phyloP scores from a whole-genome alignment of 2,329 filamentous ascomycete species.

The Ophiocordyceps unilateralis region DNA sequence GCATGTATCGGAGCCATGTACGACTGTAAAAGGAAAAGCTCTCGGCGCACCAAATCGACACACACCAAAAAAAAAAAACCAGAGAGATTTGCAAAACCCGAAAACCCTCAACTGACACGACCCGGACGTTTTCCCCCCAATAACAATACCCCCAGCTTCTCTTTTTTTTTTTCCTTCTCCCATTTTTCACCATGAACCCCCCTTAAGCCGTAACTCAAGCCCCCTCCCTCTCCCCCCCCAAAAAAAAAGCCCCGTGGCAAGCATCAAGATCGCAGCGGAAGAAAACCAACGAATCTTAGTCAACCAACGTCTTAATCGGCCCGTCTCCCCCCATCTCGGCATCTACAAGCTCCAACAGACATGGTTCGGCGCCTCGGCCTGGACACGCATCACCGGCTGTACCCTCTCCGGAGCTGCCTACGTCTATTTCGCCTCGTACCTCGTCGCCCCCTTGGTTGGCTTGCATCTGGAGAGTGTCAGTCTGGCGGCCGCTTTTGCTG shows the following conservation, averaged over 20 bases:
- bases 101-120: too few species aligned
- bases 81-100: too few species aligned
- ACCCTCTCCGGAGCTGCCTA: constrained; percentile 59
- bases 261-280: constrained; percentile 34
- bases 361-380: constrained; percentile 54
- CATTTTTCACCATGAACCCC: too few species aligned
- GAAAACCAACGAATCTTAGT: constrained; percentile 52
- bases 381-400: constrained; percentile 74
- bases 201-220: too few species aligned
- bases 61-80: too few species aligned
- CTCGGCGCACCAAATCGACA: too few species aligned
- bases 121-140: too few species aligned
- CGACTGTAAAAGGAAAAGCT: too few species aligned
- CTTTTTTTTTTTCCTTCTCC: too few species aligned
- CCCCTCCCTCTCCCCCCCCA: too few species aligned
- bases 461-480: constrained; percentile 42
- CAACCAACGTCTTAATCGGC: constrained; percentile 64
- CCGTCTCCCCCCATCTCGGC: constrained; percentile 66
- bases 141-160: too few species aligned
- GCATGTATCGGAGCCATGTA: too few species aligned
- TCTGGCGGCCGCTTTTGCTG: constrained; percentile 41
- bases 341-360: constrained; percentile 83
- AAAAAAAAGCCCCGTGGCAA: constrained; percentile 37
- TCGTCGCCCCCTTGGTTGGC: constrained; percentile 57
- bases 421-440: constrained; percentile 64